phyloP scores from a whole-genome alignment of 768 basidiomycete genomes.

The Auriscalpium orientale region DNA sequence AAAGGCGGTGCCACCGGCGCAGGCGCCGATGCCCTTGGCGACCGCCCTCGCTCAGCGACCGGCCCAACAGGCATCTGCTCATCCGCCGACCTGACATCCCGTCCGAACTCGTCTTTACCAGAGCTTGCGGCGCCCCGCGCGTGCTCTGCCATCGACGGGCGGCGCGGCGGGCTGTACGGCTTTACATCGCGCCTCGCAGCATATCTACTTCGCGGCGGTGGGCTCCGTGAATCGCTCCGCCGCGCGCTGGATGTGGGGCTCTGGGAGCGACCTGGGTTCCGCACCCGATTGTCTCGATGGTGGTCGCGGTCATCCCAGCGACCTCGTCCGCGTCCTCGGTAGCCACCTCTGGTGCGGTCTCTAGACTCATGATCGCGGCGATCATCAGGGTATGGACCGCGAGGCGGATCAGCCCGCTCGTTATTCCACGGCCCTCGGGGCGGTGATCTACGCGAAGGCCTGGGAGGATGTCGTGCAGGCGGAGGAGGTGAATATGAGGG shows the following conservation, averaged over 20 bases:
- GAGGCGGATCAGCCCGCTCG: constrained; percentile 55
- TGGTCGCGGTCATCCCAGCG: constrained; percentile 55
- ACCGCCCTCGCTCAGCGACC: constrained; percentile 10
- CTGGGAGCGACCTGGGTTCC: constrained; percentile 39
- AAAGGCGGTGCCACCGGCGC: constrained; percentile 28
- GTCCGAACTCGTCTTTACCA: constrained; percentile 83
- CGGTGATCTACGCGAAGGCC: constrained; percentile 3
- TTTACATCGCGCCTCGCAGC: constrained; percentile 40
- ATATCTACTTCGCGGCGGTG: constrained; percentile 42
- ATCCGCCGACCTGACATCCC: constrained; percentile 64
- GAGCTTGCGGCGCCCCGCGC: constrained; percentile 16
- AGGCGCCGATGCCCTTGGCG: constrained; percentile 19
- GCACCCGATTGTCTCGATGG: constrained; percentile 23
- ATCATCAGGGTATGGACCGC: constrained; percentile 38
- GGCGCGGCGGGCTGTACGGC: constrained; percentile 51
- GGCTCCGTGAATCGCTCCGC: constrained; percentile 70
- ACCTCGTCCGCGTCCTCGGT: constrained; percentile 54
- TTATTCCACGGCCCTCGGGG: constrained; percentile 42
- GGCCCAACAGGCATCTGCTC: constrained; percentile 5
- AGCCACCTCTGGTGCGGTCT: constrained; percentile 47
- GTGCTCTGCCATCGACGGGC: constrained; percentile 12
- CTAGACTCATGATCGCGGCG: constrained; percentile 47
- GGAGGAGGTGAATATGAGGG: neutral
- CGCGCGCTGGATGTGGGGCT: constrained; percentile 34
- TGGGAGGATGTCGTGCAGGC: neutral